phyloP scores from a whole-genome alignment of 208 protist genomes.

The Kentomonas sorsogonicus region DNA sequence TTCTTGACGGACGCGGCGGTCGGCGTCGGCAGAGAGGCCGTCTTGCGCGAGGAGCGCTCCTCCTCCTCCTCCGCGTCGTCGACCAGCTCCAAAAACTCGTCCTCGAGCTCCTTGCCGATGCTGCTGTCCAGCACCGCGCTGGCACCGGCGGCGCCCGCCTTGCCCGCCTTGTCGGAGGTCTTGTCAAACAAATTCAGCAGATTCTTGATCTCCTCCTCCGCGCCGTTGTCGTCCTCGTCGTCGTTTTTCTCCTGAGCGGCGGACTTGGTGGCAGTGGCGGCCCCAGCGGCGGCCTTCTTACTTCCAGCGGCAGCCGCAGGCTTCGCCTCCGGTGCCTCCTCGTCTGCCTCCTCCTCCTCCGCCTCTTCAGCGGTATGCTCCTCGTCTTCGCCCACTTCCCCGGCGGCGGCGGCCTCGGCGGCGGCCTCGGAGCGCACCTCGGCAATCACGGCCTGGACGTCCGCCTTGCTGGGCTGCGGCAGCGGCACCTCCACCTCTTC shows the following conservation, averaged over 20 bases:
- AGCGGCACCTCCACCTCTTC: slow-evolving; percentile 7
- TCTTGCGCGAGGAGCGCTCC: too few species aligned
- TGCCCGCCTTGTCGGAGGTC: too few species aligned
- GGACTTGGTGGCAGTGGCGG: not conserved
- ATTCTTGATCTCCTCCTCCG: too few species aligned
- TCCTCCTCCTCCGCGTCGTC: too few species aligned
- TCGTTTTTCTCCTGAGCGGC: not conserved
- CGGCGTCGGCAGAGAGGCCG: not conserved
- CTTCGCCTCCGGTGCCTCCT: not conserved
- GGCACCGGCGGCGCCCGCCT: too few species aligned
- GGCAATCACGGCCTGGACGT: slow-evolving; percentile 4
- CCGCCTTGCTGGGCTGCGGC: not conserved
- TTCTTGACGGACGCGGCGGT: not conserved
- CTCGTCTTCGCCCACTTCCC: slow-evolving; percentile 7
- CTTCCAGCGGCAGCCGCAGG: slow-evolving; percentile 14
- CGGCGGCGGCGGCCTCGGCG: not conserved
- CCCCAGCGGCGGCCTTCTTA: slow-evolving; percentile 8
- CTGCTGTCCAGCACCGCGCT: too few species aligned
- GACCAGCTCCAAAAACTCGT: too few species aligned
- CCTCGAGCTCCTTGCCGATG: too few species aligned
- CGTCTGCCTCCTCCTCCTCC: slow-evolving; percentile 8
- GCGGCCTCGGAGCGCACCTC: not conserved
- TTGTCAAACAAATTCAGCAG: too few species aligned
- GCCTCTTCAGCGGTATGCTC: slow-evolving; percentile 6
- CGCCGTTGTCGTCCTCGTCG: slow-evolving; percentile 4